These are phyloP conservation scores for Wickerhamomyces xylosicus DNA, from an alignment of 805 yeast species.

Conservation along the genomic window DNA sequence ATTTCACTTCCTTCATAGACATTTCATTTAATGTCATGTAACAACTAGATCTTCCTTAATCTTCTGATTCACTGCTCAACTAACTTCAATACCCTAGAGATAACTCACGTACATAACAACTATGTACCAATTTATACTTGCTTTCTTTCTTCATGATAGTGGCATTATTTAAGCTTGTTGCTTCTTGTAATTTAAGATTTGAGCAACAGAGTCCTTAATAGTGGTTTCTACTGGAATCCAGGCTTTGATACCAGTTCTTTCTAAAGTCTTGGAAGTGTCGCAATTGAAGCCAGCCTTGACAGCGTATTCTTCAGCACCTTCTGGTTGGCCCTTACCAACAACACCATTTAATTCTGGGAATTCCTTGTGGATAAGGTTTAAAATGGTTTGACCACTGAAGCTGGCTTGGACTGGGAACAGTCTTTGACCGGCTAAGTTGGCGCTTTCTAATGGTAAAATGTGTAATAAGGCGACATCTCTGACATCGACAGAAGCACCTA, in stretches of 20 bases:
- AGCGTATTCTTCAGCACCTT: not conserved
- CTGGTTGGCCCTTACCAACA: constrained; percentile 24
- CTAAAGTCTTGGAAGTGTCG: constrained; percentile 2
- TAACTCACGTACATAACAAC: too few species aligned
- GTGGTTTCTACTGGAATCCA: constrained; percentile 24
- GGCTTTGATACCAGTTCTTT: constrained; percentile 9
- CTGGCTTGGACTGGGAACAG: constrained; percentile 11
- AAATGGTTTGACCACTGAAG: constrained; percentile 10
- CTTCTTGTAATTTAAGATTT: constrained; percentile 10
- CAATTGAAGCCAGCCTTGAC: not conserved
- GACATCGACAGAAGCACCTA: constrained; percentile 29
- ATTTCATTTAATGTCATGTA: too few species aligned
- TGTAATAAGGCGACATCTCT: constrained; percentile 50
- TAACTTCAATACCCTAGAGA: too few species aligned
- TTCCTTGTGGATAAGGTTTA: constrained; percentile 19
- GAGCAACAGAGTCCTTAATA: constrained; percentile 29
- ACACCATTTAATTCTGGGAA: constrained; percentile 32
- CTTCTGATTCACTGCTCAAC: too few species aligned
- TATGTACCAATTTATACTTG: too few species aligned
- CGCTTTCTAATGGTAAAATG: constrained; percentile 29
- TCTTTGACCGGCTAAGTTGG: constrained; percentile 19
- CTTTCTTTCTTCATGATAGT: too few species aligned
- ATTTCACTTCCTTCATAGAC: too few species aligned
- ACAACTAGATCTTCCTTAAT: too few species aligned
- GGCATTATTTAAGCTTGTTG: not conserved